Evolutionary conservation across 352 stramenopile species (phyloP), one percentile per base, ranked within the genome.

Genomic region (Pythium brassicae): DNA sequence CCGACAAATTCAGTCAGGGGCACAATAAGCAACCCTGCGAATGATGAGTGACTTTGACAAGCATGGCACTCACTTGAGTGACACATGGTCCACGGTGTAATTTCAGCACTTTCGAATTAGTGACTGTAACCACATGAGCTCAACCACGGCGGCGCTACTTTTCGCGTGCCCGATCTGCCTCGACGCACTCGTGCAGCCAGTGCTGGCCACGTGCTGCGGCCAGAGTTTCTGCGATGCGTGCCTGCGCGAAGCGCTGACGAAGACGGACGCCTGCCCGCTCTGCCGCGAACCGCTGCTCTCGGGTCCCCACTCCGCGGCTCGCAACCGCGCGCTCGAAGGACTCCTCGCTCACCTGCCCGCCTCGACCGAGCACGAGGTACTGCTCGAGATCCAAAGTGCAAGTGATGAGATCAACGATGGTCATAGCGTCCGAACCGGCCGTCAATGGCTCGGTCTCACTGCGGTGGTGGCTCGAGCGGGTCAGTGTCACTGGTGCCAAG

Each of bases 141-240:
- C 26, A 25, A 19, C 23, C n/a, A n/a, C n/a, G n/a, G n/a, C n/a
- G n/a, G n/a, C n/a, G n/a, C n/a, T n/a, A n/a, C n/a, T n/a, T n/a
- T n/a, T n/a, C 46, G 14, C 71, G 34, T 87, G 76, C 55, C 76
- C 76, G 40, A 79, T 87, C 61, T 87, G 76, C 26, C 54, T 87
- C 35, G 65, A 72, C 47, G 64, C 67, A 58, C 74, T 84, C 20
- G 34, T 56, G 55, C 52, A 62, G 29, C 76, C 76, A 12, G 70
- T 84, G n/a, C 70, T 87, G 25, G 67, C 69, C 29, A 82, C 74
- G 10, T 87, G 76, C 55, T 87, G 76, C 64, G 76, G 76, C 11
- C 76, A 85, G 53, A 87, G 76, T 67, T 87, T 87, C 72, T 87
- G 76, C 35, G 60, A 68, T 26, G 57, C 40, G 42, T 87, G 76